phyloP scores from a whole-genome alignment of 164 flowering plant species.

The Piper betle region DNA sequence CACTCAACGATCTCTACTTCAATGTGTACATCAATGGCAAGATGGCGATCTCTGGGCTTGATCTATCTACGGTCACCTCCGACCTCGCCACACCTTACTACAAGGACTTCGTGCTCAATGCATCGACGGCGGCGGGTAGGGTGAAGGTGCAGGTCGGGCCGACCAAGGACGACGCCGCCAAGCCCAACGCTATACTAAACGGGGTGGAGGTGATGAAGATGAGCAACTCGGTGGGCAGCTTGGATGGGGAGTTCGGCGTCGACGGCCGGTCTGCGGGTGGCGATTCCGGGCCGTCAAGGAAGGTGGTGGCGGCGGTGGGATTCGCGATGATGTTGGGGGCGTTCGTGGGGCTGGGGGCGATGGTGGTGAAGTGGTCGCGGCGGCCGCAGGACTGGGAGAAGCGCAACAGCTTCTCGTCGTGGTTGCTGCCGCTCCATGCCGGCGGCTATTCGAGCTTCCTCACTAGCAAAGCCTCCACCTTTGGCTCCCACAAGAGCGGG shows the following conservation, averaged over 20 bases:
- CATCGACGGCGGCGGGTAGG: constrained; percentile 23
- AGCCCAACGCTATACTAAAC: constrained; percentile 44
- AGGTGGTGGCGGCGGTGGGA: constrained; percentile 60
- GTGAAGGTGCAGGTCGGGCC: constrained; percentile 53
- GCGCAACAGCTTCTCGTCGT: constrained; percentile 19
- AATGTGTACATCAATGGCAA: constrained; percentile 58
- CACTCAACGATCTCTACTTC: constrained; percentile 59
- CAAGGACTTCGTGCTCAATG: constrained; percentile 48
- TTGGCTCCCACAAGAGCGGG: constrained; percentile 30
- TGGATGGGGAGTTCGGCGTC: constrained; percentile 67
- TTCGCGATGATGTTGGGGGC: constrained; percentile 82
- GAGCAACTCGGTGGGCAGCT: constrained; percentile 59
- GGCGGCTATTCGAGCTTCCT: constrained; percentile 10
- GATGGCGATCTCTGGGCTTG: constrained; percentile 45
- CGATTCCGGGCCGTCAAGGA: constrained; percentile 3
- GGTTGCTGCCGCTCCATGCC: constrained; percentile 21
- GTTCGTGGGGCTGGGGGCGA: constrained; percentile 66
- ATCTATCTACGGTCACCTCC: constrained; percentile 30
- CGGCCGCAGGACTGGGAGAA: constrained; percentile 32
- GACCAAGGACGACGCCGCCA: constrained; percentile 22
- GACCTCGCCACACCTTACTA: constrained; percentile 47
- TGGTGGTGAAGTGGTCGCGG: constrained; percentile 51
- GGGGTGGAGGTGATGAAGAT: constrained; percentile 64
- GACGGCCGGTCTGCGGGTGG: constrained; percentile 18
- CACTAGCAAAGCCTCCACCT: constrained; percentile 10